Base-by-base conservation (phyloP, 495 filamentous ascomycete species). In the Lasiosphaeriaceae sp. region DNA sequence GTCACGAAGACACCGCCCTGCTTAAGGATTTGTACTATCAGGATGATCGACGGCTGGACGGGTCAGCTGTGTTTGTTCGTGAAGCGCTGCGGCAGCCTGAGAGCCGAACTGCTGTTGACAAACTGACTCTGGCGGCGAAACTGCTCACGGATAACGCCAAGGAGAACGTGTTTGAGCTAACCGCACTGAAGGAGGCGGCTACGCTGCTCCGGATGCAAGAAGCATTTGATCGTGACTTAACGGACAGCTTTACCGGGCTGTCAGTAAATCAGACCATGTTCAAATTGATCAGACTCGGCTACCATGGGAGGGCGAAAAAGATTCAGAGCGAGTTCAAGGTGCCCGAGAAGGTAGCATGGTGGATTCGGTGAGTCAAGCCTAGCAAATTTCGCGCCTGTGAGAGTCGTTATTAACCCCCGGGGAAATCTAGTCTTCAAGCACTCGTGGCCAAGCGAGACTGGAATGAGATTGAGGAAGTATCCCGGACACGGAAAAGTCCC, bases 11-110 rank as follows among this genome's bases (percentile, higher is more conserved):
- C 63, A 80, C 78, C 3, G 88, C 95, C 19, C 69, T 98, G 11
- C 82, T 97, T 11, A 97, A 97, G 66, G 94, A 97, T 68, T 79
- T 98, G 22, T 98, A 93, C 74, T 97, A 98, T 65, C 94, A 97
- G 74, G 95, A 97, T 64, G 94, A 98, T 70, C 88, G 92, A 7
- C 87, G 91, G 0, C 74, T 90, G 21, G 95, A 98, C 58, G 92
- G 94, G 17, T 86, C 94, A 1, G 87, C 91, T 57, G 84, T 97
- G 7, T 87, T 97, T 45, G 68, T 97, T 44, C 79, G 83, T 14
- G 93, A 98, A 74, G 90, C 90, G 0, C 72, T 96, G 6, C 70
- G 77, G 6, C 84, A 90, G 64, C 75, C 80, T 0, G 84, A 87
- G 41, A 70, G 81, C 14, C 73, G 81, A 26, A 83, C 84, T 2